phyloP scores from a whole-genome alignment of 2,329 filamentous ascomycete species.

The Trichophyton mentagrophytes region DNA sequence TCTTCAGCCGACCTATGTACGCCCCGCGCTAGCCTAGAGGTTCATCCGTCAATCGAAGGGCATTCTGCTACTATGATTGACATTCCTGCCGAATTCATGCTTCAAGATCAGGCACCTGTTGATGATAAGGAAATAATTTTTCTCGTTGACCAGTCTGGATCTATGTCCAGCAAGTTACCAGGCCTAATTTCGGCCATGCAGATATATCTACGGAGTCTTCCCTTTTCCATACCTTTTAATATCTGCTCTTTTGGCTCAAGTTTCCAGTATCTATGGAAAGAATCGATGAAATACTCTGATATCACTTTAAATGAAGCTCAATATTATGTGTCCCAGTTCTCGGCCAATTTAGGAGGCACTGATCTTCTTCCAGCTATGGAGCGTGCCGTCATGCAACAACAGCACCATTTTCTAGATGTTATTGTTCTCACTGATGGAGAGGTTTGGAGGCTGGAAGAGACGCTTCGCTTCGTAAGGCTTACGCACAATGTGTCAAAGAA shows the following conservation, averaged over 20 bases:
- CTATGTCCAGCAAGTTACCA: slow-evolving; percentile 5
- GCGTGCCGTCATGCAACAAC: neutral
- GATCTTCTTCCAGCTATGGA: slow-evolving; percentile 6
- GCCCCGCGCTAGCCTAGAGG: slow-evolving; percentile 6
- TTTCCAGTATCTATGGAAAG: slow-evolving; percentile 5
- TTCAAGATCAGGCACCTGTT: neutral
- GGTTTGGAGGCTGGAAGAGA: slow-evolving; percentile 6
- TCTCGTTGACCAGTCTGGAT: slow-evolving; percentile 8
- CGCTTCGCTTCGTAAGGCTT: slow-evolving; percentile 4
- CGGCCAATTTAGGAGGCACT: slow-evolving; percentile 6
- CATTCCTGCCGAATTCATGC: slow-evolving; percentile 5
- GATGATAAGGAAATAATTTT: slow-evolving; percentile 7
- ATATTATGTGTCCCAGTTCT: neutral
- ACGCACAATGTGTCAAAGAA: slow-evolving; percentile 22
- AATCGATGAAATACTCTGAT: neutral
- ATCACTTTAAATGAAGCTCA: neutral
- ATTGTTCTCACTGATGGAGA: slow-evolving; percentile 10
- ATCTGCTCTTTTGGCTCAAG: slow-evolving; percentile 8
- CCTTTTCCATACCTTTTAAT: slow-evolving; percentile 7
- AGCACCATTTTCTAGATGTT: neutral
- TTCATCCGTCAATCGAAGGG: neutral
- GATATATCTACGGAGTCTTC: slow-evolving; percentile 8
- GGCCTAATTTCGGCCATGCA: slow-evolving; percentile 4
- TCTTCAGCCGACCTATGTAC: neutral
- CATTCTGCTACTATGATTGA: slow-evolving; percentile 7